Conservation (phyloP, 495 filamentous ascomycete species). For the Tricharina praecox region DNA sequence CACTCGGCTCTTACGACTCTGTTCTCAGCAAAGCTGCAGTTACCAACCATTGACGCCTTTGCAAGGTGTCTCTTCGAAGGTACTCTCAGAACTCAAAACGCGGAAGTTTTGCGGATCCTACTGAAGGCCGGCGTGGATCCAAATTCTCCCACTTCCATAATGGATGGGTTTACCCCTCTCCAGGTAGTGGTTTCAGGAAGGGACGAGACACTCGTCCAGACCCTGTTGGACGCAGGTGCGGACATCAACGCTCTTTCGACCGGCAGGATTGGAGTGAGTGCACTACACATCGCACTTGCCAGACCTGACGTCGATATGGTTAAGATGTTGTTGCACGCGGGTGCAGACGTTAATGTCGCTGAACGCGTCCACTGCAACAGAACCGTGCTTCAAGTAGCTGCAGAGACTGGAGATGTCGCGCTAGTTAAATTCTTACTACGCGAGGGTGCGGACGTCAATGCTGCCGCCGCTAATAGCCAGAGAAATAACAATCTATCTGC, state of each 20-base stretch:
- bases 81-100: background rate
- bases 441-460: slow-evolving; percentile 36
- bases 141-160: background rate
- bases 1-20: background rate
- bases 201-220: slow-evolving; percentile 1
- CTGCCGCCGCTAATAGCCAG: background rate
- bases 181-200: background rate
- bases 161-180: background rate
- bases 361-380: background rate
- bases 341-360: slow-evolving; percentile 2
- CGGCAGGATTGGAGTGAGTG: background rate
- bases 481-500: background rate
- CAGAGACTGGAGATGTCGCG: slow-evolving; percentile 38
- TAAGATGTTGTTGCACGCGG: slow-evolving; percentile 1
- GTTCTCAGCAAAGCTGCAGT: background rate
- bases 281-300: background rate
- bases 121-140: background rate
- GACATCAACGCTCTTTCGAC: slow-evolving; percentile 3
- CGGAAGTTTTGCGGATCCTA: slow-evolving; percentile 1
- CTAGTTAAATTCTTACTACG: slow-evolving; percentile 35
- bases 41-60: background rate
- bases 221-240: slow-evolving; percentile 5
- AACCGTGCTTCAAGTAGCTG: slow-evolving; percentile 44
- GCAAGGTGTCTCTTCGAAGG: background rate
- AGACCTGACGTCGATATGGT: slow-evolving; percentile 1